These are phyloP conservation scores for Aureobasidium lini DNA, from an alignment of 2,329 filamentous ascomycete genomes.

Conservation along the genomic window DNA sequence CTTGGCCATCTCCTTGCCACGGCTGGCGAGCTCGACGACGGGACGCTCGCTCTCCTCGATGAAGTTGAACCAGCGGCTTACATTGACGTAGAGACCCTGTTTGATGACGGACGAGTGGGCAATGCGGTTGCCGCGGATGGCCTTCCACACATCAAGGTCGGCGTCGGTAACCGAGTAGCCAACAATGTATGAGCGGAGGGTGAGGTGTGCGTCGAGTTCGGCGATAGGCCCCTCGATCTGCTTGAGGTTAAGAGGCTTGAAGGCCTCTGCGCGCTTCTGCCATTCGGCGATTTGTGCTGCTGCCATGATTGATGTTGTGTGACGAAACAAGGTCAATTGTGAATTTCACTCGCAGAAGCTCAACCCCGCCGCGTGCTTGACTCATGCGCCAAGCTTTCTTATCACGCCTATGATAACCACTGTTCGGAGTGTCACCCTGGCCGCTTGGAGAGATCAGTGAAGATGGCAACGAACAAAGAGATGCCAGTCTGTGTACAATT, in stretches of 20 bases:
- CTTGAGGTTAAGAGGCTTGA: slow-evolving; percentile 67
- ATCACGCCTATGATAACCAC: background rate
- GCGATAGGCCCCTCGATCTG: slow-evolving; percentile 65
- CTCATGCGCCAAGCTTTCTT: background rate
- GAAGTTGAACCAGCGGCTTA: slow-evolving; percentile 81
- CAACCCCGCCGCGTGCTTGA: background rate
- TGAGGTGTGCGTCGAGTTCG: slow-evolving; percentile 79
- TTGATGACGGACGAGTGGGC: slow-evolving; percentile 66
- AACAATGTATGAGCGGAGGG: slow-evolving; percentile 75
- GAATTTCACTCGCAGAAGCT: slow-evolving; percentile 2
- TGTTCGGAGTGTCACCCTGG: background rate
- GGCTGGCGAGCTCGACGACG: slow-evolving; percentile 46
- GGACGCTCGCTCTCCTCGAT: slow-evolving; percentile 73
- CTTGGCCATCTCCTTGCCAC: slow-evolving; percentile 53
- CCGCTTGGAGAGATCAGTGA: background rate
- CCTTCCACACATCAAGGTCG: slow-evolving; percentile 77
- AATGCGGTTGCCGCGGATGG: slow-evolving; percentile 77
- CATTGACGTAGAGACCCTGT: slow-evolving; percentile 66
- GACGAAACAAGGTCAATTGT: slow-evolving; percentile 1
- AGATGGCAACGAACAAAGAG: background rate
- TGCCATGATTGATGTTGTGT: slow-evolving; percentile 17
- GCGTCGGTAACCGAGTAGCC: slow-evolving; percentile 70
- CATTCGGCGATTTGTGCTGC: slow-evolving; percentile 42
- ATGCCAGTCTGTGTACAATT: no score
- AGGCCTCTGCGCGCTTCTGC: slow-evolving; percentile 45